phyloP scores from a whole-genome alignment of 345 rosid species.

The Eutrema yunnanense region DNA sequence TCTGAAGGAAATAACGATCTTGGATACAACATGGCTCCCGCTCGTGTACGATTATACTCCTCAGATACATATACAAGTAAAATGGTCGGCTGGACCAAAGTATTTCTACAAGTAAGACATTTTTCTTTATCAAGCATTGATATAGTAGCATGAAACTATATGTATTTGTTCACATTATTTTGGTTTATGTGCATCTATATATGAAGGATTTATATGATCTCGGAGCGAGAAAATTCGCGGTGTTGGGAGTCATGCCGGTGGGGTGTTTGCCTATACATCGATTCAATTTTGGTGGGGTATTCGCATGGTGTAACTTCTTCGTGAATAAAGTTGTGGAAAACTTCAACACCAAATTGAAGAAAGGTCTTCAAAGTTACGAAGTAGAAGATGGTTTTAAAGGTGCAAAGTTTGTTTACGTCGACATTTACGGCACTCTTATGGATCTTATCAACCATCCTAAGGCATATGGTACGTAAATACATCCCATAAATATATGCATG shows the following conservation, averaged over 20 bases:
- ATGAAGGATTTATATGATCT: constrained; percentile 24
- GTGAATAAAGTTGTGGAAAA: constrained; percentile 1
- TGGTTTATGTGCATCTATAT: background rate
- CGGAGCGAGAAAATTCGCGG: constrained; percentile 31
- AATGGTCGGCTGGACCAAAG: constrained; percentile 27
- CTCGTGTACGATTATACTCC: constrained; percentile 24
- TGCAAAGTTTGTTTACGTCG: constrained; percentile 28
- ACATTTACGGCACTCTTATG: constrained; percentile 23
- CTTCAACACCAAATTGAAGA: constrained; percentile 24
- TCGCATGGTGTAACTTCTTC: constrained; percentile 16
- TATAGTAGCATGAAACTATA: background rate
- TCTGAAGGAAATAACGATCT: constrained; percentile 56
- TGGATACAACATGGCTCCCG: constrained; percentile 33
- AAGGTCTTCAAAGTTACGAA: constrained; percentile 11
- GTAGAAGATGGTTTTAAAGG: constrained; percentile 17
- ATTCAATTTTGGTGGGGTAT: background rate
- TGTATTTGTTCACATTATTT: background rate
- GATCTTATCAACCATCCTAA: constrained; percentile 24
- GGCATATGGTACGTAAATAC: constrained; percentile 21
- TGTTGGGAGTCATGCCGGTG: constrained; percentile 25
- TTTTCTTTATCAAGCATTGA: background rate
- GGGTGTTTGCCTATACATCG: constrained; percentile 26
- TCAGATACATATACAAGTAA: constrained; percentile 40
- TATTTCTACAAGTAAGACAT: constrained; percentile 36
- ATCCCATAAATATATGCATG: background rate